These are phyloP conservation scores for Apiospora saccharicola DNA, from an alignment of 2,329 filamentous ascomycete species.

Conservation along the genomic window DNA sequence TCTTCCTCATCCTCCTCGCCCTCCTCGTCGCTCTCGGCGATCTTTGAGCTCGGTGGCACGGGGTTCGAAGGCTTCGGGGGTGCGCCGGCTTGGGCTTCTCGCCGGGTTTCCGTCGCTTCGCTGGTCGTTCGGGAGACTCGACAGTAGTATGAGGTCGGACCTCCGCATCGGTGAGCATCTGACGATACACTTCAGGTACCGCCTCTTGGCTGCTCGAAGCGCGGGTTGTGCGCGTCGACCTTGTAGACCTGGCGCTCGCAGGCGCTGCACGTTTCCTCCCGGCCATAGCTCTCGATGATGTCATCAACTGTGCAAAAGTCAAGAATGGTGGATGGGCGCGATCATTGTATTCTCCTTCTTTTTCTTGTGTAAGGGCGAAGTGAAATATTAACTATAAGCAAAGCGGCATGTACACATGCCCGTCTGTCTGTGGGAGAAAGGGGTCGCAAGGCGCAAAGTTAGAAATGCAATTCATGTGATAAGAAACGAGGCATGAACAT, in stretches of 20 bases:
- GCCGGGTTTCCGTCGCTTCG: conserved; percentile 51
- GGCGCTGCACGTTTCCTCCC: conserved; percentile 39
- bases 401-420: background rate
- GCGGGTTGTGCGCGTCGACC: conserved; percentile 34
- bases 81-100: conserved; percentile 34
- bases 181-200: conserved; percentile 52
- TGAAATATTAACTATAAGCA: background rate
- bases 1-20: conserved; percentile 50
- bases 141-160: conserved; percentile 38
- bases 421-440: background rate
- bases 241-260: conserved; percentile 30
- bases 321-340: background rate
- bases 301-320: conserved; percentile 23
- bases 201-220: conserved; percentile 35
- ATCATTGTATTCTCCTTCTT: background rate
- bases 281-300: conserved; percentile 35
- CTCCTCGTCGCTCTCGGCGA: conserved; percentile 41
- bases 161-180: conserved; percentile 60
- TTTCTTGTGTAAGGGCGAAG: background rate
- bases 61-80: conserved; percentile 35
- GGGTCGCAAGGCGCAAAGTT: background rate
- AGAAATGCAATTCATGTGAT: background rate
- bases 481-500: background rate
- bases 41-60: conserved; percentile 3
- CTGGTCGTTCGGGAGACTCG: conserved; percentile 47